Base-by-base conservation (phyloP, 2,329 filamentous ascomycete genomes). In the Aspergillus texensis region DNA sequence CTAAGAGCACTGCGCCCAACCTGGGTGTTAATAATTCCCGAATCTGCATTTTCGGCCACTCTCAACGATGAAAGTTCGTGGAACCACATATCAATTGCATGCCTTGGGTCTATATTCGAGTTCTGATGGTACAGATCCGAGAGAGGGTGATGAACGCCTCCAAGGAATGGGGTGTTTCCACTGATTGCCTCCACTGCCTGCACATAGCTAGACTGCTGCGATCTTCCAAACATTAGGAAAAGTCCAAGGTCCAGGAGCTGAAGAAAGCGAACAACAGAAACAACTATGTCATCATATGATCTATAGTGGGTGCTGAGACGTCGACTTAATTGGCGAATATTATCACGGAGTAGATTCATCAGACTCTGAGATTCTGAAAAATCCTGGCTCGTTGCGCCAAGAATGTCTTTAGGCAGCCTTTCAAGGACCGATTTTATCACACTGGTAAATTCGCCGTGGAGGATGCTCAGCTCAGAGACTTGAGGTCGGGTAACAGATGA, bases 391-490 rank as follows among this genome's bases (percentile, higher is more conserved):
- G 56, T 61, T n/a, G 61, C 72, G 1, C 63, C 60, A 21, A 78
- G 55, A 34, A 77, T 70, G 8, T 68, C 62, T 41, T 79, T 78
- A 0, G 72, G 73, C 16, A 68, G 72, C 60, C 76, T 72, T 32
- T 83, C 81, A 26, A 89, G 79, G 19, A 90, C 79, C n/a, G 85
- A 83, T 65, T 88, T 90, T 46, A 96, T 79, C 30, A 96, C 79
- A 65, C 91, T 94, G 58, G 85, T 86, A 71, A 98, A 94, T 70
- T 97, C 93, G 10, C 90, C 90, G 69, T 97, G 93, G 4, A 98
- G 80, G 50, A 89, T 81, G 60, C 84, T 80, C 12, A 96, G 82
- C 68, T 92, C 86, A 0, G 91, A 93, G 1, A 79, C 76, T 14
- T 83, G 78, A 0, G 93, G 93, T 30, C 94, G 86, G 72, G 89